These are phyloP conservation scores for Fraxinus baroniana DNA, from an alignment of 305 asterid genomes.

Conservation along the genomic window DNA sequence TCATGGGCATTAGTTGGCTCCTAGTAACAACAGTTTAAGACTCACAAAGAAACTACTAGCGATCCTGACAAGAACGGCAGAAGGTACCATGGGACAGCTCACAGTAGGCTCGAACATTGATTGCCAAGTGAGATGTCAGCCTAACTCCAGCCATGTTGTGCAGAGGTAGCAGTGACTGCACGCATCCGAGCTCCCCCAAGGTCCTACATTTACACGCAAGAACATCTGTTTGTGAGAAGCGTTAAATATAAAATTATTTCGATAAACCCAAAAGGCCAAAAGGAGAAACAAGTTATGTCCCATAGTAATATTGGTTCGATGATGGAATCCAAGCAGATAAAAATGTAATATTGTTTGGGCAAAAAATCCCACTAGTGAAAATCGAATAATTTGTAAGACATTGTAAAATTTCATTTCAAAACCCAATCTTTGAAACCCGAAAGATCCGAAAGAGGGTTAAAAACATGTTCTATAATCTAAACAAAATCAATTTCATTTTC, in stretches of 20 bases:
- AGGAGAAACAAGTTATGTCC: not conserved
- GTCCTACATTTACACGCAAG: slow-evolving; percentile 47
- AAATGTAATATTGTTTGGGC: not conserved
- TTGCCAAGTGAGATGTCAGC: slow-evolving; percentile 68
- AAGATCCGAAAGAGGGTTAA: not conserved
- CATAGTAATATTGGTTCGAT: not conserved
- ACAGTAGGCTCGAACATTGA: slow-evolving; percentile 76
- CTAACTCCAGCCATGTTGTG: slow-evolving; percentile 46
- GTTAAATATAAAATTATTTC: not conserved
- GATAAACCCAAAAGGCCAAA: slow-evolving; percentile 4
- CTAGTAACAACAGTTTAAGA: slow-evolving; percentile 43
- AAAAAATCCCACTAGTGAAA: not conserved
- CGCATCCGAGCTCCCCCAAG: slow-evolving; percentile 67
- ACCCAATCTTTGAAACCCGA: not conserved
- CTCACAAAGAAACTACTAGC: slow-evolving; percentile 86
- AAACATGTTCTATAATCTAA: not conserved
- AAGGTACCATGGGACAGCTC: slow-evolving; percentile 98
- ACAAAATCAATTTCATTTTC: not conserved
- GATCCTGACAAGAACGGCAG: slow-evolving; percentile 98
- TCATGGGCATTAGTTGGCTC: slow-evolving; percentile 25
- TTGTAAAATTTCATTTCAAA: not conserved
- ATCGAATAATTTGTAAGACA: not conserved
- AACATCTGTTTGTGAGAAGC: slow-evolving; percentile 4
- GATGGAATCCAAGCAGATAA: not conserved
- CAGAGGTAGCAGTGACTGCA: slow-evolving; percentile 69